A percentile compares a stretch with the other conserved stretches of the same genome.
These are phyloP conservation scores for Penicillium chermesinum DNA, from an alignment of 495 filamentous ascomycete species.

Conservation along the genomic window DNA sequence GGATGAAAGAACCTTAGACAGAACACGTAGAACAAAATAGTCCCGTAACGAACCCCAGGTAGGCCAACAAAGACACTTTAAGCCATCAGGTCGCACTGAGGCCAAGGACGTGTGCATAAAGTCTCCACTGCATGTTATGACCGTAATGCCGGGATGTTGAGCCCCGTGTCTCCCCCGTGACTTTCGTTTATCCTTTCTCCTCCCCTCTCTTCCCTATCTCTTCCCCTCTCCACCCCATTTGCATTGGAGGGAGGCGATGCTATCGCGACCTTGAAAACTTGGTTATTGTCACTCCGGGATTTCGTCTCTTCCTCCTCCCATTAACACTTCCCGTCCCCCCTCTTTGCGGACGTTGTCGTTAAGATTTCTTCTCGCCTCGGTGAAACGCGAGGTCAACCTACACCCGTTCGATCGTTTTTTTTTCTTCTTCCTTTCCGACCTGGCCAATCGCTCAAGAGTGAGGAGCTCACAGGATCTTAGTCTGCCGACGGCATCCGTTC, in stretches of 20 bases:
- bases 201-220: slow-evolving; percentile 4
- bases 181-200: slow-evolving; percentile 10
- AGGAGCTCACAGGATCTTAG: too few relatives aligned
- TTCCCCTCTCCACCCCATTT: not conserved
- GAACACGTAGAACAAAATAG: not conserved
- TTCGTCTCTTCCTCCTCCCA: too few relatives aligned
- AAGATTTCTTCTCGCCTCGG: too few relatives aligned
- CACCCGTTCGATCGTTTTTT: too few relatives aligned
- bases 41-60: too few relatives aligned
- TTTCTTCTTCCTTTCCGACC: too few relatives aligned
- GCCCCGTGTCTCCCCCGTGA: slow-evolving; percentile 8
- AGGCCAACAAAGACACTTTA: too few relatives aligned
- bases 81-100: not conserved
- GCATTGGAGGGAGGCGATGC: not conserved
- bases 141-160: slow-evolving; percentile 14
- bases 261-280: not conserved
- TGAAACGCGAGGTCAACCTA: too few relatives aligned
- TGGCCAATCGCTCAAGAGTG: too few relatives aligned
- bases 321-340: not conserved
- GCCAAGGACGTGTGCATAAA: not conserved
- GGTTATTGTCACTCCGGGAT: too few relatives aligned
- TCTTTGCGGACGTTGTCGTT: not conserved
- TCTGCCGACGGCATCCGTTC: not conserved
- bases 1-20: not conserved
- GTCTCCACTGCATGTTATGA: slow-evolving; percentile 4